Evolutionary conservation across 371 early-diverging fungal genomes (phyloP).

Genomic region (Chytridium lagenaria): DNA sequence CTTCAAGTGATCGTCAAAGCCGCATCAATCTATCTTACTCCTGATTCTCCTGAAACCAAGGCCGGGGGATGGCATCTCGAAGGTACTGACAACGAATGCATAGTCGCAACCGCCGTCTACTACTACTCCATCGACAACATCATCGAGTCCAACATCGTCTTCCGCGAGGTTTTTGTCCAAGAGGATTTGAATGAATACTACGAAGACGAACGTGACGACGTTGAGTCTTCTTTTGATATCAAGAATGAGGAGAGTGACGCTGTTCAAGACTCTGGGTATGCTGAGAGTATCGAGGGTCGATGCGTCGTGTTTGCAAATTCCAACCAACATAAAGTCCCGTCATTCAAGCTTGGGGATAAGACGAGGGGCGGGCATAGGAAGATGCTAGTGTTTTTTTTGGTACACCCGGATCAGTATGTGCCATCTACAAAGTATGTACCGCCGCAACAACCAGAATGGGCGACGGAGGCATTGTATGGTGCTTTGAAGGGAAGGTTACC

Average conservation of each 20-base stretch:
- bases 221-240: slow-evolving; percentile 24
- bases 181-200: neutral
- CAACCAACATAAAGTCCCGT: slow-evolving; percentile 63
- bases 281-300: slow-evolving; percentile 45
- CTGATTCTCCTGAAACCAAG: slow-evolving; percentile 59
- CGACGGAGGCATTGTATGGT: slow-evolving; percentile 3
- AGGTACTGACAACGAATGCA: slow-evolving; percentile 64
- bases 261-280: slow-evolving; percentile 29
- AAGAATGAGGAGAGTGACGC: neutral
- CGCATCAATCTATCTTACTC: slow-evolving; percentile 64
- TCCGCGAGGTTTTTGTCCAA: slow-evolving; percentile 42
- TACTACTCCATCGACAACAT: slow-evolving; percentile 68
- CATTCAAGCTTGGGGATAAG: slow-evolving; percentile 51
- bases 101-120: slow-evolving; percentile 66
- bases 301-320: slow-evolving; percentile 69
- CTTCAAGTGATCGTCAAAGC: slow-evolving; percentile 69
- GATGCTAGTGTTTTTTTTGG: slow-evolving; percentile 63
- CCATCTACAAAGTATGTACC: slow-evolving; percentile 52
- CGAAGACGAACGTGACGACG: slow-evolving; percentile 22
- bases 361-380: slow-evolving; percentile 60
- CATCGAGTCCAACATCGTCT: slow-evolving; percentile 50
- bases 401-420: slow-evolving; percentile 41
- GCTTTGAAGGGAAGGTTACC: slow-evolving; percentile 8
- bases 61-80: slow-evolving; percentile 73
- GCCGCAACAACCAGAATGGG: slow-evolving; percentile 50